Conservation (phyloP, 2,329 filamentous ascomycete species). For the Verticillium dahliae region DNA sequence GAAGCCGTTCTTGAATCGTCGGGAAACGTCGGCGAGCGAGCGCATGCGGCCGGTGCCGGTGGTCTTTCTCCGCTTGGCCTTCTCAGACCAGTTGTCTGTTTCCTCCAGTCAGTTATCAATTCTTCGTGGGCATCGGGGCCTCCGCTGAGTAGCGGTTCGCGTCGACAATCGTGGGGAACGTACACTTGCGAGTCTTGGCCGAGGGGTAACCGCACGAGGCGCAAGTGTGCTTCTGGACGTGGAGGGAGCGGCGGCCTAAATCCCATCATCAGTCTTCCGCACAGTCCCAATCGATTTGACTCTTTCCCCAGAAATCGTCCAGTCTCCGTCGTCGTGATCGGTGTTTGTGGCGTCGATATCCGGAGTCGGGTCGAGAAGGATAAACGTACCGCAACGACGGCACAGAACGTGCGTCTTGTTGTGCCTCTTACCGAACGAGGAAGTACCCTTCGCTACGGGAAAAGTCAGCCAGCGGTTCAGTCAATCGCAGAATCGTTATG, state of each 20-base stretch:
- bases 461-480: constrained; percentile 9
- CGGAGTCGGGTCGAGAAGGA: not conserved
- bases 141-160: not conserved
- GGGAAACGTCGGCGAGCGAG: constrained; percentile 86
- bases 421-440: constrained; percentile 63
- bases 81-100: constrained; percentile 98
- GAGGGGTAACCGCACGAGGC: constrained; percentile 91
- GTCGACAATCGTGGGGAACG: constrained; percentile 34
- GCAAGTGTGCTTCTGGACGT: constrained; percentile 99
- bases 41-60: constrained; percentile 94
- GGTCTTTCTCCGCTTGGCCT: constrained; percentile 99
- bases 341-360: not conserved
- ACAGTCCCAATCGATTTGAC: not conserved
- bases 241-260: constrained; percentile 87
- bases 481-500: not conserved
- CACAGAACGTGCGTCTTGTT: constrained; percentile 98
- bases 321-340: not conserved
- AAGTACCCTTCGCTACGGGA: constrained; percentile 49
- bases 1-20: constrained; percentile 98
- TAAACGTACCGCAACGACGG: constrained; percentile 89
- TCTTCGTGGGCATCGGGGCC: not conserved
- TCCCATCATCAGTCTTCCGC: constrained; percentile 4
- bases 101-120: not conserved
- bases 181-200: constrained; percentile 98
- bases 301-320: not conserved